Conservation (phyloP, 768 basidiomycete genomes). For the Albatrellus ellisii region DNA sequence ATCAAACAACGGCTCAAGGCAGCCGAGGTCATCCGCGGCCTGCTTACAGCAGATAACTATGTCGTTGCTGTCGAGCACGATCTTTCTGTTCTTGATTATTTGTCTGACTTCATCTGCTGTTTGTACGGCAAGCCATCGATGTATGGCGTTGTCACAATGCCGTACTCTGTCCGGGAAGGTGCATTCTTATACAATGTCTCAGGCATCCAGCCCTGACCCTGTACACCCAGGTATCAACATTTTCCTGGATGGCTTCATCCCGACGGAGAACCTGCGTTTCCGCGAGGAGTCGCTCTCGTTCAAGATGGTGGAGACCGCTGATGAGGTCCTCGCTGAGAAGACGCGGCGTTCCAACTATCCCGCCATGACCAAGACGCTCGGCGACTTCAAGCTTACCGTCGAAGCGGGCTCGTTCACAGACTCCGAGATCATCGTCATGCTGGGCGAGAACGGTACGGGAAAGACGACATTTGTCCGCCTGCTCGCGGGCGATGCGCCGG, state of each 20-base stretch:
- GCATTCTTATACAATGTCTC: conserved; percentile 9
- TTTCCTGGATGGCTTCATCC: conserved; percentile 97
- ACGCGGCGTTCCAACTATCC: conserved; percentile 89
- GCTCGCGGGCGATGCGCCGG: conserved; percentile 87
- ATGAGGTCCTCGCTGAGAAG: conserved; percentile 79
- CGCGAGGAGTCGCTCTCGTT: conserved; percentile 91
- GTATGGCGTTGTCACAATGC: conserved; percentile 99
- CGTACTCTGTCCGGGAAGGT: conserved; percentile 96
- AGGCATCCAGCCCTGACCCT: too few species aligned
- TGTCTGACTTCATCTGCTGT: conserved; percentile 97
- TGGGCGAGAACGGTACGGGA: conserved; percentile 98
- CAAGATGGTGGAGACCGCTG: conserved; percentile 95
- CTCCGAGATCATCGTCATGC: conserved; percentile 98
- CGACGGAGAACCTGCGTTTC: conserved; percentile 97
- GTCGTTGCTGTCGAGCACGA: conserved; percentile 99
- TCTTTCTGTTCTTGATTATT: conserved; percentile 93
- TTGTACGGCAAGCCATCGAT: conserved; percentile 94
- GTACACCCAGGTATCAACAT: conserved; percentile 81
- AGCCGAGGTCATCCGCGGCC: conserved; percentile 84
- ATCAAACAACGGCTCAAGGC: conserved; percentile 91
- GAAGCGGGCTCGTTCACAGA: conserved; percentile 90
- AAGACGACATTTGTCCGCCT: conserved; percentile 98
- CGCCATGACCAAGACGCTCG: conserved; percentile 93
- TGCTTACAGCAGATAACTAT: conserved; percentile 76
- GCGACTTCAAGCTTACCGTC: conserved; percentile 90